A percentile compares a stretch with the other conserved stretches of the same genome.
Evolutionary conservation across 495 filamentous ascomycete genomes (phyloP).

Genomic region (Penicillium turbatum): DNA sequence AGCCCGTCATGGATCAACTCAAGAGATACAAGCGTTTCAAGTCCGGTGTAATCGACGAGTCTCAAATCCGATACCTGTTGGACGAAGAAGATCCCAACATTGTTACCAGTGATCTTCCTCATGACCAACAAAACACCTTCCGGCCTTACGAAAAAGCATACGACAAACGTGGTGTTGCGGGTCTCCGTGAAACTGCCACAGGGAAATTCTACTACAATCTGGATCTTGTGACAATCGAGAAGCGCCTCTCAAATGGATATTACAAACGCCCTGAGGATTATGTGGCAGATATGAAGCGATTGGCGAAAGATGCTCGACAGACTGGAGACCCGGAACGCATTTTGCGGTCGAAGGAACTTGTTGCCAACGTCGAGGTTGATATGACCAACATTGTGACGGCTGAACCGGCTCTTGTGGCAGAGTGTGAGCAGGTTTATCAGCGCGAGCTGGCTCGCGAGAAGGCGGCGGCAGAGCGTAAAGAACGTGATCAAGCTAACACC

Average conservation of each 20-base stretch:
- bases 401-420: constrained; percentile 59
- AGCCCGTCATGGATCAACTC: constrained; percentile 93
- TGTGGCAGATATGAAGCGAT: constrained; percentile 71
- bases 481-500: constrained; percentile 20
- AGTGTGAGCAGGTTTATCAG: constrained; percentile 69
- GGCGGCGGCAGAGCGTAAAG: constrained; percentile 55
- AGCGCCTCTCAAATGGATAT: constrained; percentile 88
- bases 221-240: constrained; percentile 89
- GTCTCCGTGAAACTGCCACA: constrained; percentile 62
- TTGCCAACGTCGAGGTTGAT: constrained; percentile 89
- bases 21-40: constrained; percentile 83
- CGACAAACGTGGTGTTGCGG: constrained; percentile 70
- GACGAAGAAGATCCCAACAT: constrained; percentile 78
- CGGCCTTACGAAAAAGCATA: constrained; percentile 71
- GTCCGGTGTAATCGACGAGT: constrained; percentile 68
- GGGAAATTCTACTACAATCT: constrained; percentile 91
- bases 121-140: constrained; percentile 49
- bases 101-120: constrained; percentile 69
- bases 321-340: constrained; percentile 70
- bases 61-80: constrained; percentile 69
- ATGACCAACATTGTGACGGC: constrained; percentile 62
- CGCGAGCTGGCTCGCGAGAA: constrained; percentile 68
- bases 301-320: constrained; percentile 77
- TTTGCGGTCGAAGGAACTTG: constrained; percentile 82
- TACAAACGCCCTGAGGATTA: constrained; percentile 89